phyloP scores from a whole-genome alignment of 2,329 filamentous ascomycete species.

The Penicillium sclerotiorum region DNA sequence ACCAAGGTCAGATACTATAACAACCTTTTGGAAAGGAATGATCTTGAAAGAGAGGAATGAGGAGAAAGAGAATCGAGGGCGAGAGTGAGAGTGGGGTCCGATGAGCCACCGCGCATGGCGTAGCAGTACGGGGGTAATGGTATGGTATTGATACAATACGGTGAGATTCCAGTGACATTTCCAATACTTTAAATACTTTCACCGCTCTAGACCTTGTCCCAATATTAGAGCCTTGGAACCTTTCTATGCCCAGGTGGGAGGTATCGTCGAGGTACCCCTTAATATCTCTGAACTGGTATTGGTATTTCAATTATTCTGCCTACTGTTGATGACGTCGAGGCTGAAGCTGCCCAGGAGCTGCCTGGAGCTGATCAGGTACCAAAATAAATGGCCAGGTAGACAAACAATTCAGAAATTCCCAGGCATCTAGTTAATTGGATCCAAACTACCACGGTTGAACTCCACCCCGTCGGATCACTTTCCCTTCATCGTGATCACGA shows the following conservation, averaged over 20 bases:
- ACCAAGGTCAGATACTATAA: not conserved
- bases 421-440: no score
- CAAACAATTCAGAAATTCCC: no score
- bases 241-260: not conserved
- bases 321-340: not conserved
- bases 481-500: slow-evolving; percentile 46
- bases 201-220: no score
- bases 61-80: not conserved
- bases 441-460: slow-evolving; percentile 15
- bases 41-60: not conserved
- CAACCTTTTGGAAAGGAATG: not conserved
- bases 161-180: no score
- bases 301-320: slow-evolving; percentile 2
- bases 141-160: not conserved
- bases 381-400: not conserved
- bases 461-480: slow-evolving; percentile 31
- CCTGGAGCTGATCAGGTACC: no score
- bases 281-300: not conserved
- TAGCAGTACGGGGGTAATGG: not conserved
- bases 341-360: no score
- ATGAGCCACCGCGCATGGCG: slow-evolving; percentile 20
- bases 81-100: slow-evolving; percentile 12
- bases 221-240: no score
- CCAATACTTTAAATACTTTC: no score
- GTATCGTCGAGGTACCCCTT: not conserved